A percentile compares a stretch with the other conserved stretches of the same genome.
Conservation (phyloP, 441 rosid genomes). For the Populus hybrid region DNA sequence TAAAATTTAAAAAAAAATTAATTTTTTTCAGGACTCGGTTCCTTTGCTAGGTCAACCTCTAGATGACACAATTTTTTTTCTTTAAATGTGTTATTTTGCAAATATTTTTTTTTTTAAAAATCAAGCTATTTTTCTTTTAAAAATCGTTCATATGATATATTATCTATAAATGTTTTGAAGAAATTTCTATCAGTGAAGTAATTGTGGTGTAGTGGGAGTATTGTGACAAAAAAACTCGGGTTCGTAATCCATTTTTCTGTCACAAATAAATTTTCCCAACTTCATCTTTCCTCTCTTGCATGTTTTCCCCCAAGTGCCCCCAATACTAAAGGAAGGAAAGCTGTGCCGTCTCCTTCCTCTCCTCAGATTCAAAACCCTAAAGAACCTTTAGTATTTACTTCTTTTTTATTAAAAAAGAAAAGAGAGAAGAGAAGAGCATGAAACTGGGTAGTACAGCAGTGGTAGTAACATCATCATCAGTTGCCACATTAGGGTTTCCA, state of each 20-base stretch:
- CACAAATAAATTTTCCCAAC: neutral
- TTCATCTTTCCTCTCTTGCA: neutral
- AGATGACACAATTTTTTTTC: too few relatives aligned
- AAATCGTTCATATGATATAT: neutral
- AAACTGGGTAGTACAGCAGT: neutral
- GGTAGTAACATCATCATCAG: constrained; percentile 10
- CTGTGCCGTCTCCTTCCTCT: neutral
- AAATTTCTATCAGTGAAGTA: too few relatives aligned
- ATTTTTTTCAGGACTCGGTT: too few relatives aligned
- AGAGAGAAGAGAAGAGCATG: neutral
- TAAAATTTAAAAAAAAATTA: too few relatives aligned
- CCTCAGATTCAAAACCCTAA: neutral
- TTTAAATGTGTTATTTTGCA: too few relatives aligned
- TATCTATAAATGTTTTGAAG: neutral
- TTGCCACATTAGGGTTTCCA: constrained; percentile 22
- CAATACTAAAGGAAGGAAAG: neutral
- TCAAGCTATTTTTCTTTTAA: neutral
- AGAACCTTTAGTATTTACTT: neutral
- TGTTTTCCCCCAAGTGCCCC: neutral
- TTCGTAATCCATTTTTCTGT: neutral
- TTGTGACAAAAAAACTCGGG: neutral
- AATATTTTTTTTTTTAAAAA: too few relatives aligned
- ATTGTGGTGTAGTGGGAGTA: neutral
- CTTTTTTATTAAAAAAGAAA: too few relatives aligned
- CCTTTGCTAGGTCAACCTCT: too few relatives aligned